Percentiles rank a stretch among this genome's conserved stretches.
Conservation (phyloP, 208 protist genomes). For the Porcisia hertigi region DNA sequence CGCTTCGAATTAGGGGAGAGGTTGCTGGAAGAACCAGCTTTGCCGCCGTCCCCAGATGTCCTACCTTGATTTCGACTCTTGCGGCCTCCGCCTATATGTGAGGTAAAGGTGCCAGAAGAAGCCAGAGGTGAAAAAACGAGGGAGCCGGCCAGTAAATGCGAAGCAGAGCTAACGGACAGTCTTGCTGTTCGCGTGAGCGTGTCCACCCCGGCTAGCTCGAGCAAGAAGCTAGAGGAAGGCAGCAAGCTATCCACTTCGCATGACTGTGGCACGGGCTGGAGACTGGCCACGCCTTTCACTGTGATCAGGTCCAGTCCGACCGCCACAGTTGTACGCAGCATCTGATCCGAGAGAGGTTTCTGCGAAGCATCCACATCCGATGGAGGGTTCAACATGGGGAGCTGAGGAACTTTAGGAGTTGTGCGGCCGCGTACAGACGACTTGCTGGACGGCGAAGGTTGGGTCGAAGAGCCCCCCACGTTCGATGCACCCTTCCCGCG, state of each 20-base stretch:
- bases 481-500: background rate
- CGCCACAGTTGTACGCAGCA: conserved; percentile 34
- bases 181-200: background rate
- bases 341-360: conserved; percentile 7
- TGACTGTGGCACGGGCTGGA: conserved; percentile 31
- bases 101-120: background rate
- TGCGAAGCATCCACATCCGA: background rate
- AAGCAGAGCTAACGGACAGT: background rate
- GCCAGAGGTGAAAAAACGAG: background rate
- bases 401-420: background rate
- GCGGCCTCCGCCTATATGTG: background rate
- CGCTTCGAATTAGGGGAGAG: conserved; percentile 9
- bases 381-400: background rate
- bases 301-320: conserved; percentile 40
- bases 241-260: conserved; percentile 29
- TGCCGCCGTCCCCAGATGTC: conserved; percentile 4
- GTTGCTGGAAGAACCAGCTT: background rate
- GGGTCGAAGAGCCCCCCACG: background rate
- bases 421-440: background rate
- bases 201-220: conserved; percentile 20
- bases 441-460: background rate
- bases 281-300: conserved; percentile 39
- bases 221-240: conserved; percentile 21
- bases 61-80: background rate
- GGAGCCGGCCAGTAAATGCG: background rate